phyloP scores from a whole-genome alignment of 805 yeast species.

The Wickerhamiella domercqiae region DNA sequence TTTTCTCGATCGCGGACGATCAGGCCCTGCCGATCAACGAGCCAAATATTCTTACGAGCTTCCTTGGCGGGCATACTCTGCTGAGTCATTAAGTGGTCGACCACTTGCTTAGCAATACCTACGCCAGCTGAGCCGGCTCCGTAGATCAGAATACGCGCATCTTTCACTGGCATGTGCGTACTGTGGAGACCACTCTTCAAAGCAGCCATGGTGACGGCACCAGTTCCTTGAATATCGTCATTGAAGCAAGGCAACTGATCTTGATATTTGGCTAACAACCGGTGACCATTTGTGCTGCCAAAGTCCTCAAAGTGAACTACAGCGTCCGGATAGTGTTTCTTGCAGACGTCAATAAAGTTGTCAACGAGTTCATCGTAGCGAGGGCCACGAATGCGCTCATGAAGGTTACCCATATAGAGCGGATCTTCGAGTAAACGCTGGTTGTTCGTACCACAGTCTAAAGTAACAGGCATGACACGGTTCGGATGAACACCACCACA shows the following conservation, averaged over 20 bases:
- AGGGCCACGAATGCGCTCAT: constrained; percentile 69
- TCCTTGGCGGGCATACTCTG: constrained; percentile 59
- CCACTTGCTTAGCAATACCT: constrained; percentile 89
- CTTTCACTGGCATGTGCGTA: constrained; percentile 39
- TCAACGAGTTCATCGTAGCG: constrained; percentile 71
- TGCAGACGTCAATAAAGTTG: constrained; percentile 53
- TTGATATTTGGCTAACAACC: constrained; percentile 61
- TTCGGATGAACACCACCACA: constrained; percentile 98
- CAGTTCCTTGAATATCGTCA: constrained; percentile 96
- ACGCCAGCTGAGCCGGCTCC: constrained; percentile 97
- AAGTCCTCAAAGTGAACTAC: constrained; percentile 92
- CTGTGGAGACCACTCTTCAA: constrained; percentile 72
- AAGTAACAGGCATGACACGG: constrained; percentile 71
- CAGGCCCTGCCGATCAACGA: constrained; percentile 74
- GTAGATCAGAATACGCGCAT: constrained; percentile 40
- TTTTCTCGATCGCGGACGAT: constrained; percentile 30
- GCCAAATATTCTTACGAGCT: constrained; percentile 56
- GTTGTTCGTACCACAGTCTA: constrained; percentile 90
- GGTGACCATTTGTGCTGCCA: constrained; percentile 80
- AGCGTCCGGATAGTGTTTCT: constrained; percentile 69
- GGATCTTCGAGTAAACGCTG: constrained; percentile 61
- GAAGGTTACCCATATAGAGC: constrained; percentile 77
- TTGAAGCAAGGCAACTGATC: constrained; percentile 69
- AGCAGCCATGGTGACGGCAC: constrained; percentile 93
- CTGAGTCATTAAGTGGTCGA: constrained; percentile 60